These are phyloP conservation scores for Pythium aristosporum DNA, from an alignment of 352 stramenopile genomes.

Conservation along the genomic window DNA sequence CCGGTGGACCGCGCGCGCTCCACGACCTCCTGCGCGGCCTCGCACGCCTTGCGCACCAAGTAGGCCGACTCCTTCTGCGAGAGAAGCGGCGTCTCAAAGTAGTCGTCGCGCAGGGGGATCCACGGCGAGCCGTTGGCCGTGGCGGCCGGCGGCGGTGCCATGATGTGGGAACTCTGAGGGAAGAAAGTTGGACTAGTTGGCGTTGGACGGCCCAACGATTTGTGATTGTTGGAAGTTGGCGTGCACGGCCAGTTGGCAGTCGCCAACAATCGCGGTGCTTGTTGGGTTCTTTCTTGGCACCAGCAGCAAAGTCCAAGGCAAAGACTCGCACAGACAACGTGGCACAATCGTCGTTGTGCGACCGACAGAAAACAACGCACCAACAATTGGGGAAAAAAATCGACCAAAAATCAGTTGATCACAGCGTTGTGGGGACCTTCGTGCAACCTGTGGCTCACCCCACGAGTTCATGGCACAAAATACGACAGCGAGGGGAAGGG, in stretches of 20 bases:
- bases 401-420: not conserved
- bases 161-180: not conserved
- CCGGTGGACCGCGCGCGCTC: slow-evolving; percentile 60
- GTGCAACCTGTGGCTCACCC: slow-evolving; percentile 10
- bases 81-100: slow-evolving; percentile 70
- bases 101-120: slow-evolving; percentile 73
- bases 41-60: slow-evolving; percentile 78
- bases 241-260: not conserved
- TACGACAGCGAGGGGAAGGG: not conserved
- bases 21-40: slow-evolving; percentile 76
- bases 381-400: not conserved
- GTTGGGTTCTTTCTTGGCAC: no score
- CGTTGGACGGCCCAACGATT: no score
- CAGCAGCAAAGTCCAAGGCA: no score
- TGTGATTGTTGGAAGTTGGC: no score
- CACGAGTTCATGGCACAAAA: not conserved
- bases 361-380: not conserved
- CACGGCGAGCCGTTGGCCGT: slow-evolving; percentile 28
- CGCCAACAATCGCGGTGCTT: no score
- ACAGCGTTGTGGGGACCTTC: slow-evolving; percentile 19
- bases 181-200: not conserved
- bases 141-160: not conserved
- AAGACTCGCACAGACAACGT: no score
- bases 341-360: no score
- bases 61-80: slow-evolving; percentile 68